Percentiles rank a stretch among this genome's conserved stretches.
These are phyloP conservation scores for Volvariella volvacea DNA, from an alignment of 1,284 basidiomycete species.

Conservation along the genomic window DNA sequence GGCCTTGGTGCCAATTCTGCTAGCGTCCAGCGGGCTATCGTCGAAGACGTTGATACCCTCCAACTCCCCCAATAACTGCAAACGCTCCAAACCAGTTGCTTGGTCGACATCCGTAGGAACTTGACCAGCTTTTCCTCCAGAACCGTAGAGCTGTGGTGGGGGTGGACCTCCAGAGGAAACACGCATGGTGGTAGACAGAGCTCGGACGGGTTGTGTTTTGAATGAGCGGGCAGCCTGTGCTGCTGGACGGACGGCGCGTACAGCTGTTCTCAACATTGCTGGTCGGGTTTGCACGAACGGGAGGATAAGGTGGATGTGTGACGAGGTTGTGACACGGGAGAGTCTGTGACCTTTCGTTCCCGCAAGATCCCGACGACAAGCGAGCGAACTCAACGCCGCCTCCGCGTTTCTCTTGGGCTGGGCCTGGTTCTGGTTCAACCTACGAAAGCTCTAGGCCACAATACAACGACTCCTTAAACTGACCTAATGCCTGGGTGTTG, in stretches of 20 bases:
- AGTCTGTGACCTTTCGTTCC: not conserved
- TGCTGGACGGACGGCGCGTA: constrained; percentile 32
- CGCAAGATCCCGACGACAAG: not conserved
- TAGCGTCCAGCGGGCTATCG: constrained; percentile 79
- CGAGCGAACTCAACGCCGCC: not conserved
- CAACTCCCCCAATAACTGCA: constrained; percentile 85
- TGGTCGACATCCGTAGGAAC: constrained; percentile 85
- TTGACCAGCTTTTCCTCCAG: constrained; percentile 70
- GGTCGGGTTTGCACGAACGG: not conserved
- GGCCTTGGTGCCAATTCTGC: constrained; percentile 81
- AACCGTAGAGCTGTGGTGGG: constrained; percentile 67
- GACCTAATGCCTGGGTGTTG: too few relatives aligned
- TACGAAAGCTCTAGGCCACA: too few relatives aligned
- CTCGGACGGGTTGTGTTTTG: constrained; percentile 33
- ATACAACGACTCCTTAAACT: too few relatives aligned
- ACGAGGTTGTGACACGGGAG: constrained; percentile 13
- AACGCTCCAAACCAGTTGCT: constrained; percentile 94
- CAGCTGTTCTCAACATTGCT: constrained; percentile 31
- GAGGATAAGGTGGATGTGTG: constrained; percentile 13
- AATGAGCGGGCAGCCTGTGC: constrained; percentile 24
- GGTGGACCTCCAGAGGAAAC: constrained; percentile 48
- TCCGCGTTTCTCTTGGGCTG: too few relatives aligned
- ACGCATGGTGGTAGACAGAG: constrained; percentile 49
- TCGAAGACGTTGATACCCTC: constrained; percentile 92
- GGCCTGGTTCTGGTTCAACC: not conserved